Evolutionary conservation across 2,329 filamentous ascomycete genomes (phyloP).

Genomic region (Talaromyces sp.): DNA sequence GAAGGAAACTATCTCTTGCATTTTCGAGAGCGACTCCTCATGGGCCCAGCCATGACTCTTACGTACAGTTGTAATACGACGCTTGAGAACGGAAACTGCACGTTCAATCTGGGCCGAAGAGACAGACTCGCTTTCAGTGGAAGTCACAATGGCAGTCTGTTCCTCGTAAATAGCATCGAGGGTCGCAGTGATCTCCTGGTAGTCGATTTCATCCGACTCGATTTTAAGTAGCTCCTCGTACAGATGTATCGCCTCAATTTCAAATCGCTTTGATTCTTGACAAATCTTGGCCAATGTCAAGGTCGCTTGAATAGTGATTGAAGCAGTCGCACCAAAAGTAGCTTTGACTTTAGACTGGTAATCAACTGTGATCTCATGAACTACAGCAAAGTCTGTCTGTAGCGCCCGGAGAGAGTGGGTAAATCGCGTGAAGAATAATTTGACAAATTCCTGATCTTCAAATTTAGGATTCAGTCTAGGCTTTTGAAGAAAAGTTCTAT

Average conservation of each 20-base stretch:
- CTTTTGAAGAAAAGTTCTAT: slow-evolving; percentile 36
- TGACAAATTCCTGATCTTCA: slow-evolving; percentile 32
- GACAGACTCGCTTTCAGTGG: slow-evolving; percentile 24
- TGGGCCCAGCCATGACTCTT: slow-evolving; percentile 39
- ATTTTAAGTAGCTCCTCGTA: slow-evolving; percentile 38
- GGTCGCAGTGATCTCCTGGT: slow-evolving; percentile 32
- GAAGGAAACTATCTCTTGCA: slow-evolving; percentile 37
- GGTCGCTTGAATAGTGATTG: slow-evolving; percentile 38
- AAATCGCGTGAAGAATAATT: slow-evolving; percentile 35
- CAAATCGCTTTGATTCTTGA: slow-evolving; percentile 36
- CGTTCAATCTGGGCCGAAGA: slow-evolving; percentile 30
- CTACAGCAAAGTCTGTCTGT: slow-evolving; percentile 28
- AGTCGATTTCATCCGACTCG: slow-evolving; percentile 32
- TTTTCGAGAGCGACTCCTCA: slow-evolving; percentile 36
- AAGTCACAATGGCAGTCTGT: slow-evolving; percentile 27
- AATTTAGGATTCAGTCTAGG: slow-evolving; percentile 34
- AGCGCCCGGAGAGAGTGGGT: slow-evolving; percentile 34
- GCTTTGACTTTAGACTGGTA: slow-evolving; percentile 35
- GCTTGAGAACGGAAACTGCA: slow-evolving; percentile 30
- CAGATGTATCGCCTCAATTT: slow-evolving; percentile 33
- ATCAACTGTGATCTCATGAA: slow-evolving; percentile 36
- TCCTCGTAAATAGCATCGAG: slow-evolving; percentile 40
- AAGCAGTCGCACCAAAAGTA: slow-evolving; percentile 33
- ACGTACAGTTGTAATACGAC: slow-evolving; percentile 30
- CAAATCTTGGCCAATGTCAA: slow-evolving; percentile 36